A percentile compares a stretch with the other conserved stretches of the same genome.
These are phyloP conservation scores for Cephalotrichum gorgonifer DNA, from an alignment of 2,329 filamentous ascomycete genomes.

Conservation along the genomic window DNA sequence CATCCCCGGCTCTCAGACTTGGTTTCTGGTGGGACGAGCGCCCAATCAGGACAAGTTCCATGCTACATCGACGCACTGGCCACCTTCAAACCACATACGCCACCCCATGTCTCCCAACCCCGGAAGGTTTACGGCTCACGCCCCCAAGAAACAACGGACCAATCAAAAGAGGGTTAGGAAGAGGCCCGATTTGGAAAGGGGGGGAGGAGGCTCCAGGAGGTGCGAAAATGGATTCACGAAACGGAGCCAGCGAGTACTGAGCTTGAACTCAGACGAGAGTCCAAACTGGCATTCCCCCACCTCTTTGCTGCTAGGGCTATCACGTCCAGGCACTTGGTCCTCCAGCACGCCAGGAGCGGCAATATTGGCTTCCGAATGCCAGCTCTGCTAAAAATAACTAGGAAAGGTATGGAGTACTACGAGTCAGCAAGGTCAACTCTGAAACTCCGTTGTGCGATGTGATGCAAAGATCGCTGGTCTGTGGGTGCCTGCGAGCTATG, in stretches of 20 bases:
- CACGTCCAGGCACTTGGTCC: too few relatives aligned
- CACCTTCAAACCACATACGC: background rate
- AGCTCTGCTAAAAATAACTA: background rate
- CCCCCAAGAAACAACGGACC: background rate
- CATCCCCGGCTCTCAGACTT: background rate
- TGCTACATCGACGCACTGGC: background rate
- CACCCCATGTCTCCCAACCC: background rate
- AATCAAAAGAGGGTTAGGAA: background rate
- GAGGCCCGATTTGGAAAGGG: too few relatives aligned
- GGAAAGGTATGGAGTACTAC: too few relatives aligned
- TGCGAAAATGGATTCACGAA: too few relatives aligned
- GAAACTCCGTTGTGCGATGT: constrained; percentile 3
- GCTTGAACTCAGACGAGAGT: too few relatives aligned
- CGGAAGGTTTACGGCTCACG: background rate
- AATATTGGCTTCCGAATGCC: too few relatives aligned
- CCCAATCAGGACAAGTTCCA: background rate
- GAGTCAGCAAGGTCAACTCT: background rate
- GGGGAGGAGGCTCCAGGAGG: too few relatives aligned
- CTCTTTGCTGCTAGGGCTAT: too few relatives aligned
- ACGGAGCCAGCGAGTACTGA: too few relatives aligned
- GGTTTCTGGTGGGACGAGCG: background rate
- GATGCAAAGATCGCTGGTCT: constrained; percentile 3
- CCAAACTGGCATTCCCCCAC: too few relatives aligned
- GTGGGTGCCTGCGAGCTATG: background rate
- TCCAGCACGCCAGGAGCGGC: too few relatives aligned